Conservation (phyloP, 768 basidiomycete species). For the Fomitopsis pulvina region DNA sequence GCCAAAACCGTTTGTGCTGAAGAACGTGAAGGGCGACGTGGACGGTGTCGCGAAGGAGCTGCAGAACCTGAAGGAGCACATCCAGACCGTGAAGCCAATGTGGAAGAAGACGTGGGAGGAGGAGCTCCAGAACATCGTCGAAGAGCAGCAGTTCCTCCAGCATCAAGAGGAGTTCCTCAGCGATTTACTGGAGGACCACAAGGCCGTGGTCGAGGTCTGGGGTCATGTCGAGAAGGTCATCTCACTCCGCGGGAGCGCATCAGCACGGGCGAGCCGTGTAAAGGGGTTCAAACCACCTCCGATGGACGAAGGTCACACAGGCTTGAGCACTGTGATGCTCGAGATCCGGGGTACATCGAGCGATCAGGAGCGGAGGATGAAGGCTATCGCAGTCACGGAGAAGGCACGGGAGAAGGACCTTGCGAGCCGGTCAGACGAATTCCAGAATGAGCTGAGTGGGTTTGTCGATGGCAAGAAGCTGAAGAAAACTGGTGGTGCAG, state of each 20-base stretch:
- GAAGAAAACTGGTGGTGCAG: conserved; percentile 93
- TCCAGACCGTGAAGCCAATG: conserved; percentile 86
- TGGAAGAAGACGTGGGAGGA: conserved; percentile 99
- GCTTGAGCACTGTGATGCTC: conserved; percentile 75
- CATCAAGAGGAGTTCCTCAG: conserved; percentile 89
- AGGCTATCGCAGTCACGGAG: conserved; percentile 89
- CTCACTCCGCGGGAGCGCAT: conserved; percentile 48
- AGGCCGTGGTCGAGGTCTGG: conserved; percentile 81
- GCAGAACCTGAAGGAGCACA: conserved; percentile 73
- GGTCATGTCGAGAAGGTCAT: conserved; percentile 90
- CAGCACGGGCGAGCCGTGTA: conserved; percentile 27
- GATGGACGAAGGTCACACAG: conserved; percentile 60
- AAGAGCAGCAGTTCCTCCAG: conserved; percentile 90
- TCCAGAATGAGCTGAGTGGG: conserved; percentile 75
- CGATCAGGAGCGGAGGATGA: conserved; percentile 79
- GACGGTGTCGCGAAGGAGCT: conserved; percentile 60
- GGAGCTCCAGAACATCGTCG: conserved; percentile 92
- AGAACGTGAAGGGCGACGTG: conserved; percentile 67
- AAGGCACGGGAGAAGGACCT: conserved; percentile 73
- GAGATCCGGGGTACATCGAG: conserved; percentile 81
- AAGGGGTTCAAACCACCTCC: conserved; percentile 53
- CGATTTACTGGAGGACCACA: conserved; percentile 89
- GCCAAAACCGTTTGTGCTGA: conserved; percentile 69
- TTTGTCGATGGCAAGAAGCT: conserved; percentile 87
- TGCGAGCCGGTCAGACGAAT: conserved; percentile 68